These are phyloP conservation scores for Vickermania spadyakhi DNA, from an alignment of 208 protist species.

Conservation along the genomic window DNA sequence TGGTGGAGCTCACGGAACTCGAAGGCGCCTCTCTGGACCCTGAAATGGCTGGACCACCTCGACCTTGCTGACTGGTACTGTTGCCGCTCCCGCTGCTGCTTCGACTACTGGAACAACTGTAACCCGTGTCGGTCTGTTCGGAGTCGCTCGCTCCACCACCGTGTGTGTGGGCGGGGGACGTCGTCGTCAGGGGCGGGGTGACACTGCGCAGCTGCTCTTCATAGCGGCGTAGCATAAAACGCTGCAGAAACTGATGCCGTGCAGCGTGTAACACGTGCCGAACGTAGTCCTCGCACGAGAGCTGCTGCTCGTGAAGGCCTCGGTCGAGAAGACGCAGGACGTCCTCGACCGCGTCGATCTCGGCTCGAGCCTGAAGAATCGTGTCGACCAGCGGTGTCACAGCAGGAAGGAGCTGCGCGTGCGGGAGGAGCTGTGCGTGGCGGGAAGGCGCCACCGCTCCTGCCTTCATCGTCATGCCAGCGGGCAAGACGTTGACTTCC, in stretches of 20 bases:
- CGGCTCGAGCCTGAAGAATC: conserved; percentile 48
- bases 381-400: background rate
- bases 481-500: too few relatives aligned
- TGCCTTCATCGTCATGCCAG: too few relatives aligned
- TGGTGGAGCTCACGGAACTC: too few relatives aligned
- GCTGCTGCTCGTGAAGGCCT: conserved; percentile 34
- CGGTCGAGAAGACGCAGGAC: conserved; percentile 53
- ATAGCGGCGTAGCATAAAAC: conserved; percentile 49
- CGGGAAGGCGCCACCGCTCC: background rate
- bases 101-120: too few relatives aligned
- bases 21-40: too few relatives aligned
- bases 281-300: conserved; percentile 76
- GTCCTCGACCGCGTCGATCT: conserved; percentile 69
- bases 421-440: background rate
- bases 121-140: too few relatives aligned
- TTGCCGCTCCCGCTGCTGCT: too few relatives aligned
- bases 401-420: background rate
- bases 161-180: too few relatives aligned
- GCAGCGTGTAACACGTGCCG: conserved; percentile 62
- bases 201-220: conserved; percentile 16
- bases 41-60: too few relatives aligned
- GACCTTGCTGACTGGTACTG: too few relatives aligned
- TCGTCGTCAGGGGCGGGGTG: background rate
- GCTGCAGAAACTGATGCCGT: conserved; percentile 62
- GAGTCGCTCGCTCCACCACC: too few relatives aligned